Evolutionary conservation across 2,329 filamentous ascomycete genomes (phyloP).

Genomic region (Ophiostoma fasciatum): DNA sequence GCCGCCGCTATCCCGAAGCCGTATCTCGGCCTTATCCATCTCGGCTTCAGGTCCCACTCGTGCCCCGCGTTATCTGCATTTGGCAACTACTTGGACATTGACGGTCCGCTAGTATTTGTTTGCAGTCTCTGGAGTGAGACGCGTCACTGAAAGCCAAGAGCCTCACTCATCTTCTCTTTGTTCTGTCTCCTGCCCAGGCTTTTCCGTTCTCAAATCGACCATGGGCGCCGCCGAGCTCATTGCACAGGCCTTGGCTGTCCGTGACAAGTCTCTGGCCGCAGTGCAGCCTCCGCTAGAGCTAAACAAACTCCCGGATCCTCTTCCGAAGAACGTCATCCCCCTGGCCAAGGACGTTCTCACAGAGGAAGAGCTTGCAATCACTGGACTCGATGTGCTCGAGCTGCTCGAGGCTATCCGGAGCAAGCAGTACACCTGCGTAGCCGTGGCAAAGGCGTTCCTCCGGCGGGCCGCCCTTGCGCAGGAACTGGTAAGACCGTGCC

Average conservation of each 20-base stretch:
- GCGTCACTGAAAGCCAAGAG: no score
- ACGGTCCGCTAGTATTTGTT: no score
- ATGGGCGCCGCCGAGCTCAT: background rate
- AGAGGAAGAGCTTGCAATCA: slow-evolving; percentile 1
- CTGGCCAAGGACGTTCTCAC: background rate
- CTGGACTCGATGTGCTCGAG: background rate
- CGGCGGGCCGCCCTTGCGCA: slow-evolving; percentile 6
- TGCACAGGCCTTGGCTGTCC: background rate
- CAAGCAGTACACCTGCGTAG: background rate
- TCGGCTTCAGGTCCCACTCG: no score
- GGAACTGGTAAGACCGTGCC: slow-evolving; percentile 1
- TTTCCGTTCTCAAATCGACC: background rate
- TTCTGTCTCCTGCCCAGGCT: no score
- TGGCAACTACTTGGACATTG: no score
- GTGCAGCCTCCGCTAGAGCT: background rate
- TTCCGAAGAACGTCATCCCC: background rate
- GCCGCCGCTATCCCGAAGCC: no score
- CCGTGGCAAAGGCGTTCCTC: slow-evolving; percentile 1
- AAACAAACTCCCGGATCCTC: background rate
- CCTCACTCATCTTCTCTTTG: no score
- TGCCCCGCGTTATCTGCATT: no score
- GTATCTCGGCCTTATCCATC: no score
- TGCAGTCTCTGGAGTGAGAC: no score
- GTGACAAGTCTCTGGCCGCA: background rate
- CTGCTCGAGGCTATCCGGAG: background rate